A percentile compares a stretch with the other conserved stretches of the same genome.
phyloP scores from a whole-genome alignment of 768 basidiomycete species.

The Pisolithus microcarpus region DNA sequence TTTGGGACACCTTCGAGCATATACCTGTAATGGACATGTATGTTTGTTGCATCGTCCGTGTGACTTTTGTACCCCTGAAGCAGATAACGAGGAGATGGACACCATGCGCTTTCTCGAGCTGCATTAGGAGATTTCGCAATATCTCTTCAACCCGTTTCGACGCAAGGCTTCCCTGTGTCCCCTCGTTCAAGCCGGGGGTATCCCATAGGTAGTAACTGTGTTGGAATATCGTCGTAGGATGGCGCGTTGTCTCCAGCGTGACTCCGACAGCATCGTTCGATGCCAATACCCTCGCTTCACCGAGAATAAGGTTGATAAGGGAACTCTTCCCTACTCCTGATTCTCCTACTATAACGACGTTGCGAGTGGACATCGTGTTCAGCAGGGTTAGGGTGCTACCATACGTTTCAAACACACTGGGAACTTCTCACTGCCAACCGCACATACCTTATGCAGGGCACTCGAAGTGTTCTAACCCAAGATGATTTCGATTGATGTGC shows the following conservation, averaged over 20 bases:
- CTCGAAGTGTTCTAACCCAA: no score
- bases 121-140: conserved; percentile 20
- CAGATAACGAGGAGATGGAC: conserved; percentile 22
- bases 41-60: conserved; percentile 22
- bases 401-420: not conserved
- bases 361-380: conserved; percentile 11
- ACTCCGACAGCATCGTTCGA: conserved; percentile 20
- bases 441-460: no score
- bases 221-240: conserved; percentile 9
- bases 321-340: conserved; percentile 26
- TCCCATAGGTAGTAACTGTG: conserved; percentile 25
- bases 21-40: conserved; percentile 17
- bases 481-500: no score
- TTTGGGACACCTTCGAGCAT: conserved; percentile 12
- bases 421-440: not conserved
- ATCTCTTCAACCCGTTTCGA: conserved; percentile 20
- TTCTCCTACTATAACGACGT: conserved; percentile 24
- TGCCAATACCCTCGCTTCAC: conserved; percentile 13
- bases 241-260: conserved; percentile 14
- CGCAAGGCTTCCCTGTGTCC: conserved; percentile 16
- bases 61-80: conserved; percentile 20
- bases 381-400: not conserved
- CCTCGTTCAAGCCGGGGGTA: conserved; percentile 27
- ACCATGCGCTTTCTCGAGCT: conserved; percentile 12
- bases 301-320: conserved; percentile 24